Percentiles rank a stretch among this genome's conserved stretches.
Evolutionary conservation across 2,329 filamentous ascomycete species (phyloP).

Genomic region (Hawksworthiomyces lignivorus): DNA sequence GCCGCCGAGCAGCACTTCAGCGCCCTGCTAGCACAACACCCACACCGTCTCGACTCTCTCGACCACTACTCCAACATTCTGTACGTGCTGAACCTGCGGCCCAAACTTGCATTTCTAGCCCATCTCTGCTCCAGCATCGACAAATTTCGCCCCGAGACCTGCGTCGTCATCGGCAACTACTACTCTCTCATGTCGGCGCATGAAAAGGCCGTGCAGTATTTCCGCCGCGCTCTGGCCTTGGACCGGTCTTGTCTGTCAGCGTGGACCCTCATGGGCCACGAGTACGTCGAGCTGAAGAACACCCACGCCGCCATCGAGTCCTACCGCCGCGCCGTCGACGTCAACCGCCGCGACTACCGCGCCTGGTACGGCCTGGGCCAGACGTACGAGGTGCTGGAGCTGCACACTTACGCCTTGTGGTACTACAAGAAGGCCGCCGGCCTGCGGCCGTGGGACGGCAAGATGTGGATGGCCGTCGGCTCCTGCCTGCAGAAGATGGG

Average conservation of each 20-base stretch:
- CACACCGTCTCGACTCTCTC: slow-evolving; percentile 73
- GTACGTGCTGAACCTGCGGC: slow-evolving; percentile 81
- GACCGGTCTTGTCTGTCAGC: slow-evolving; percentile 88
- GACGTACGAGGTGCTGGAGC: slow-evolving; percentile 95
- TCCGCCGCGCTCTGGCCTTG: slow-evolving; percentile 81
- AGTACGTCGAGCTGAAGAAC: slow-evolving; percentile 98
- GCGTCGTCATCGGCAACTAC: slow-evolving; percentile 95
- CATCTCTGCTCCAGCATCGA: slow-evolving; percentile 86
- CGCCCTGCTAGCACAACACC: slow-evolving; percentile 68
- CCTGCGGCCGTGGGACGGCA: slow-evolving; percentile 89
- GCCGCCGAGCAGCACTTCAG: slow-evolving; percentile 62
- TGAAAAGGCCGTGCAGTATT: slow-evolving; percentile 97
- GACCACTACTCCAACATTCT: slow-evolving; percentile 97
- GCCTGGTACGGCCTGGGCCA: slow-evolving; percentile 97
- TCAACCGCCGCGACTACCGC: slow-evolving; percentile 91
- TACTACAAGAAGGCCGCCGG: slow-evolving; percentile 96
- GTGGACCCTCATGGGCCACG: slow-evolving; percentile 98
- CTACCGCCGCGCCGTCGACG: slow-evolving; percentile 89
- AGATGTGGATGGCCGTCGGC: slow-evolving; percentile 97
- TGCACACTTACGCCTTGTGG: slow-evolving; percentile 94
- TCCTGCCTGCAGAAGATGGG: slow-evolving; percentile 87
- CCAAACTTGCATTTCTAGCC: slow-evolving; percentile 86
- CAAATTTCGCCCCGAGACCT: slow-evolving; percentile 94
- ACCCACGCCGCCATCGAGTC: slow-evolving; percentile 97
- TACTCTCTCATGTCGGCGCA: slow-evolving; percentile 91